Evolutionary conservation across 202 grass and related monocot species (phyloP).

Genomic region (Saccharum hybrid): DNA sequence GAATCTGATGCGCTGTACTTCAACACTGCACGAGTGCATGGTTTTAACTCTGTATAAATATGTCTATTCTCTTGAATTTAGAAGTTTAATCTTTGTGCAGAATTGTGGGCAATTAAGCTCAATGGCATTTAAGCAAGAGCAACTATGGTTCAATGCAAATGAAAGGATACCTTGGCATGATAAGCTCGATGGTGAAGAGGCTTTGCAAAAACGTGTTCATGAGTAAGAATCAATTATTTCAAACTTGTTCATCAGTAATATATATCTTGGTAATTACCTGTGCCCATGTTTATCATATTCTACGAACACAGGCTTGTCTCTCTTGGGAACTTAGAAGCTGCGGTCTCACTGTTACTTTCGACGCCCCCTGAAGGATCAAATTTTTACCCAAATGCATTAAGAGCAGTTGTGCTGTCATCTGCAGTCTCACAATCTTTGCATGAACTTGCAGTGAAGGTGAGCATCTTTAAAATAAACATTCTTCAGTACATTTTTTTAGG

Average conservation of each 20-base stretch:
- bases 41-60: constrained; percentile 32
- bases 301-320: constrained; percentile 74
- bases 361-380: constrained; percentile 93
- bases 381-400: constrained; percentile 97
- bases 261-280: constrained; percentile 39
- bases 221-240: constrained; percentile 69
- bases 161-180: constrained; percentile 98
- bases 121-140: constrained; percentile 90
- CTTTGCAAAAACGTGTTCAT: constrained; percentile 95
- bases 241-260: constrained; percentile 35
- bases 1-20: constrained; percentile 26
- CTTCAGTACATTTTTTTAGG: constrained; percentile 34
- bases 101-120: constrained; percentile 70
- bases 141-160: constrained; percentile 90
- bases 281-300: constrained; percentile 43
- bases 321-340: constrained; percentile 91
- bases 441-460: constrained; percentile 99
- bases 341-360: constrained; percentile 90
- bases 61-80: constrained; percentile 51
- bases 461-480: constrained; percentile 4
- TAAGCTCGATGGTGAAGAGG: constrained; percentile 92
- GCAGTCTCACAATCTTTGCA: constrained; percentile 94
- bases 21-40: neutral
- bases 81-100: constrained; percentile 51
- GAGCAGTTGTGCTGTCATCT: constrained; percentile 95